Conservation (phyloP, 1,284 basidiomycete species). For the Rhodotorula glutinis region DNA sequence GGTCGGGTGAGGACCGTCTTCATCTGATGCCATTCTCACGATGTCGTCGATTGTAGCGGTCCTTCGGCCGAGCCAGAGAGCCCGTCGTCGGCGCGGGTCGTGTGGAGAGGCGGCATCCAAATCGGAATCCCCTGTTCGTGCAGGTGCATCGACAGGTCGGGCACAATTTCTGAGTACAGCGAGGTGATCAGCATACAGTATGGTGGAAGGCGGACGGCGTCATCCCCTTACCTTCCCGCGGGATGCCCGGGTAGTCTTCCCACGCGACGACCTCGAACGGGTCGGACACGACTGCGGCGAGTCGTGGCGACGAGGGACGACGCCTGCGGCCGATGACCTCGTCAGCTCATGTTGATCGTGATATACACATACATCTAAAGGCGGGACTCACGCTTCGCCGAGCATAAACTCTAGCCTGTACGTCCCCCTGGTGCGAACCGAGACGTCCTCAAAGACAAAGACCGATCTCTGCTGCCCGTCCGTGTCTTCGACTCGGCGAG, state of each 20-base stretch:
- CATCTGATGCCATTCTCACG: neutral
- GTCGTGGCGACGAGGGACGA: constrained; percentile 45
- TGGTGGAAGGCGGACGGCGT: neutral
- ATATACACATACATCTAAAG: no score
- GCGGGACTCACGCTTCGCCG: constrained; percentile 66
- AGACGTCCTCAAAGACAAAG: constrained; percentile 85
- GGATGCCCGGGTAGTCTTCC: constrained; percentile 62
- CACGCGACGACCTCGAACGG: constrained; percentile 72
- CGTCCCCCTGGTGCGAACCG: constrained; percentile 68
- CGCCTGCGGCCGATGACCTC: neutral
- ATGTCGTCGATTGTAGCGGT: neutral
- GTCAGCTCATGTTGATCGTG: no score
- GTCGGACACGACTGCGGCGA: constrained; percentile 66
- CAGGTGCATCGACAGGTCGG: constrained; percentile 61
- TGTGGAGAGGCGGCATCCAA: constrained; percentile 48
- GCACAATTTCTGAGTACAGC: constrained; percentile 45
- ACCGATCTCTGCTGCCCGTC: constrained; percentile 68
- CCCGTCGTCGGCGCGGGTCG: neutral
- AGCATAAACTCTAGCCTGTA: constrained; percentile 73
- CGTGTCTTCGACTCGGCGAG: constrained; percentile 66
- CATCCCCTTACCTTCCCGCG: constrained; percentile 12
- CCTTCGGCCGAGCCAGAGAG: neutral
- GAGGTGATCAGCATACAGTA: no score
- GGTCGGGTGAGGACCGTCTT: no score
- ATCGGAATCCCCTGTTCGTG: constrained; percentile 73